Percentiles rank a stretch among this genome's conserved stretches.
phyloP scores from a whole-genome alignment of 1,284 basidiomycete species.

The Ceratobasidium papillatum region DNA sequence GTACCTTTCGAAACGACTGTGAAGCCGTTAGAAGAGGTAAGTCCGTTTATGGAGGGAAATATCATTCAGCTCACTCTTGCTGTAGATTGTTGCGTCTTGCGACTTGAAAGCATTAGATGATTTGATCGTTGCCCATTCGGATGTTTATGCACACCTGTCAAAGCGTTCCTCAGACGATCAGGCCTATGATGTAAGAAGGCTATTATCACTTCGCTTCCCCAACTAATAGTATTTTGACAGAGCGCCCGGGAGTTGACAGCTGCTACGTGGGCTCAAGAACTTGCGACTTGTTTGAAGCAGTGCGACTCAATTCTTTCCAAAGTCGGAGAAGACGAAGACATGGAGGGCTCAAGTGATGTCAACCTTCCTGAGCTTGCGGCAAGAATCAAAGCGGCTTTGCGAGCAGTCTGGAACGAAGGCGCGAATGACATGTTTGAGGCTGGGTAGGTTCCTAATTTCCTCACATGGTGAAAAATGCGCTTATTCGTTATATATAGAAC shows the following conservation, averaged over 20 bases:
- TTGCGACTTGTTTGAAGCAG: constrained; percentile 68
- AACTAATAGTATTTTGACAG: constrained; percentile 54
- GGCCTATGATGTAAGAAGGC: constrained; percentile 69
- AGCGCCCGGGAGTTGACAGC: constrained; percentile 79
- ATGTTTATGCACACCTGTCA: constrained; percentile 68
- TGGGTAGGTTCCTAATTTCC: constrained; percentile 60
- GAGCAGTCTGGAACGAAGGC: constrained; percentile 72
- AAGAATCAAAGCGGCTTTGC: constrained; percentile 67
- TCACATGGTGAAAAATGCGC: no score
- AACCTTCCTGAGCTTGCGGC: constrained; percentile 61
- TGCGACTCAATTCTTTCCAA: constrained; percentile 60
- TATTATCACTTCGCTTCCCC: background rate
- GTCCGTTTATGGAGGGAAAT: constrained; percentile 33
- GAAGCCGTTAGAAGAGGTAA: constrained; percentile 75
- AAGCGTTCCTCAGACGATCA: constrained; percentile 79
- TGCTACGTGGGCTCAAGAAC: constrained; percentile 76
- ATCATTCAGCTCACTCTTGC: background rate
- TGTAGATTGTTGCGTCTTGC: constrained; percentile 29
- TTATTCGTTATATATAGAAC: constrained; percentile 55
- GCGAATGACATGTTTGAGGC: constrained; percentile 76
- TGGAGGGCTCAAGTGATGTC: constrained; percentile 47
- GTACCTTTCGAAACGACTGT: constrained; percentile 37
- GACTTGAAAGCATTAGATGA: constrained; percentile 64
- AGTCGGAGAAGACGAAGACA: constrained; percentile 48
- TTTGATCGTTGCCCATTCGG: constrained; percentile 67